Evolutionary conservation across 73 alveolate genomes (phyloP).

Genomic region (Blepharisma japonicum): DNA sequence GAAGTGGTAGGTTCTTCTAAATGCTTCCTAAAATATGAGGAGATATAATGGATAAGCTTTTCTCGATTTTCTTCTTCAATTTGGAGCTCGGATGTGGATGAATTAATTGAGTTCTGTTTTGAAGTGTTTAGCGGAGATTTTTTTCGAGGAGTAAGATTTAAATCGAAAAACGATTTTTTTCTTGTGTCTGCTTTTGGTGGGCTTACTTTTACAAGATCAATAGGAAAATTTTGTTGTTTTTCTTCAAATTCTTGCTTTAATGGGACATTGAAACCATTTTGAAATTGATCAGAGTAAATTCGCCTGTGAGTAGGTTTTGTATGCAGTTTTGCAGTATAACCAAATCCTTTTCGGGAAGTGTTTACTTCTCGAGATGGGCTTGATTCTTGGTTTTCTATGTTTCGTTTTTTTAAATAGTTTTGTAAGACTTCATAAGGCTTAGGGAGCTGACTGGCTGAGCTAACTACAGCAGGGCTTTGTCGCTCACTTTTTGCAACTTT

Average conservation of each 20-base stretch:
- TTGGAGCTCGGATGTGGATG: not conserved
- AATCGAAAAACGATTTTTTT: not conserved
- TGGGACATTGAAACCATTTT: not conserved
- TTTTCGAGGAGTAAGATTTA: not conserved
- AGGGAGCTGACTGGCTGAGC: too few species aligned
- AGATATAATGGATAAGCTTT: not conserved
- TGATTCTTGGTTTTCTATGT: too few species aligned
- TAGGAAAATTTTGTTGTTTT: not conserved
- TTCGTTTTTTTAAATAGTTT: too few species aligned
- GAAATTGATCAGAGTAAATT: slow-evolving; percentile 10
- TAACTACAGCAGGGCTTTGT: too few species aligned
- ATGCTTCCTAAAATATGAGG: not conserved
- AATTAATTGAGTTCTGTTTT: not conserved
- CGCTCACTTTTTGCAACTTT: too few species aligned
- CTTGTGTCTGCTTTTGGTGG: not conserved
- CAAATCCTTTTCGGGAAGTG: too few species aligned
- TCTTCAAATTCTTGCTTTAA: not conserved
- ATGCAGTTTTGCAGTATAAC: not conserved
- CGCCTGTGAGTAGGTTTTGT: slow-evolving; percentile 9
- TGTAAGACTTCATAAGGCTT: too few species aligned
- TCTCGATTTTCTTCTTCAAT: not conserved
- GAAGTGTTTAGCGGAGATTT: not conserved
- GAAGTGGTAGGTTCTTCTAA: slow-evolving; percentile 10
- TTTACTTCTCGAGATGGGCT: too few species aligned
- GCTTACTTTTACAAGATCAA: not conserved